Evolutionary conservation across 495 filamentous ascomycete genomes (phyloP), one percentile per base, ranked within the genome.

Genomic region (Neurospora sp.): DNA sequence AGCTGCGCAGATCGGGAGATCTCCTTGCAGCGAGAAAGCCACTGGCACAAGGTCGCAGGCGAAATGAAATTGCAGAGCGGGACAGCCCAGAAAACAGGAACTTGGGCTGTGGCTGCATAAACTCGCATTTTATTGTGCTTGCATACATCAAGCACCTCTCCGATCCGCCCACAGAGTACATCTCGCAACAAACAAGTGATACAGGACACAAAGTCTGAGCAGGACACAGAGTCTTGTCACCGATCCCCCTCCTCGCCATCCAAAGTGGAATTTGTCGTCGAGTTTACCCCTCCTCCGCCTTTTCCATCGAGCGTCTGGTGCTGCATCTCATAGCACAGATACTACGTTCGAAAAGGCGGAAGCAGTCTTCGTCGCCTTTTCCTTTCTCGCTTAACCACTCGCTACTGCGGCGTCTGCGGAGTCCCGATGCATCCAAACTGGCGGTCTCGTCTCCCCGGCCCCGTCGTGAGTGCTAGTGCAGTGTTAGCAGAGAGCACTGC

Each of bases 401-500:
- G 70, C 66, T 70, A 44, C 40, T 69, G 53, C 53, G 61, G 72
- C 72, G 20, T 53, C 68, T 38, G 61, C 66, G 35, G 53, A 66
- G 53, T 66, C 61, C 75, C 46, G 46, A 75, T 78, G 76, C 75
- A 71, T 73, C 71, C 73, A 69, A 72, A 73, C 75, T 78, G 77
- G 78, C 73, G 73, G 73, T 78, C 73, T 76, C 78, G 69, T 73
- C 71, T 73, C 59, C 73, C 76, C 73, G 27, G 27, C 73, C 31
- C 74, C 75, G 75, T 76, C 73, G 74, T 75, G 77, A 73, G 68
- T 79, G 75, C 73, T 76, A 77, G 75, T 73, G 77, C 1, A 2
- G 9, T 16, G 53, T 66, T 66, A 66, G 4, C 5, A 7, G 16
- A 22, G 9, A 35, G 5, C 12, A 31, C 53, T 27, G 12, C 6